A percentile compares a stretch with the other conserved stretches of the same genome.
Conservation (phyloP, 495 filamentous ascomycete genomes). For the Penicillium subrubescens region DNA sequence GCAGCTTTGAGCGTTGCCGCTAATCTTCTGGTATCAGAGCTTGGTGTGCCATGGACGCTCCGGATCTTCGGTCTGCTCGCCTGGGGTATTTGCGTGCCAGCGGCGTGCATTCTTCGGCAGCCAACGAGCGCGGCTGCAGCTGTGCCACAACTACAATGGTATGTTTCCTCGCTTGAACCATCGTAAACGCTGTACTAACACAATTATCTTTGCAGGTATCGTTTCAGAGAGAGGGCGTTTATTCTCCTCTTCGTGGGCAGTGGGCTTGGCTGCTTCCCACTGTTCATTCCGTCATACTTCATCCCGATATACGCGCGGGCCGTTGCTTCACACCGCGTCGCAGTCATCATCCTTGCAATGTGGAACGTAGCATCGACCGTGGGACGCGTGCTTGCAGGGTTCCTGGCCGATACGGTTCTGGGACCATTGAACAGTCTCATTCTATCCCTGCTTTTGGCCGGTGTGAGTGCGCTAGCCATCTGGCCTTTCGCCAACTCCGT, state of each 20-base stretch:
- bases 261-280: constrained; percentile 13
- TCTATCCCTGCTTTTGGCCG: constrained; percentile 9
- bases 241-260: constrained; percentile 12
- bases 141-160: constrained; percentile 14
- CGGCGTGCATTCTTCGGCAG: constrained; percentile 8
- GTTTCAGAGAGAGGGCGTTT: constrained; percentile 13
- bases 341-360: constrained; percentile 15
- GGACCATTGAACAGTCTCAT: constrained; percentile 15
- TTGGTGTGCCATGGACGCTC: constrained; percentile 13
- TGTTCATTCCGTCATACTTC: constrained; percentile 15
- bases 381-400: constrained; percentile 6
- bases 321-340: constrained; percentile 11
- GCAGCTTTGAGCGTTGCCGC: constrained; percentile 13
- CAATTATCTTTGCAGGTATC: not conserved
- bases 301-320: constrained; percentile 13
- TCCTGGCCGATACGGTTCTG: constrained; percentile 7
- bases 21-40: constrained; percentile 8
- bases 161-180: not conserved
- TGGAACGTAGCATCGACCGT: constrained; percentile 16
- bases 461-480: constrained; percentile 9
- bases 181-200: not conserved
- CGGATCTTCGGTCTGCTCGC: constrained; percentile 13
- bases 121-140: constrained; percentile 3
- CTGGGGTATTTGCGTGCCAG: constrained; percentile 13
- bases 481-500: constrained; percentile 14